Conservation (phyloP, 805 yeast genomes). For the Spathaspora arborariae region DNA sequence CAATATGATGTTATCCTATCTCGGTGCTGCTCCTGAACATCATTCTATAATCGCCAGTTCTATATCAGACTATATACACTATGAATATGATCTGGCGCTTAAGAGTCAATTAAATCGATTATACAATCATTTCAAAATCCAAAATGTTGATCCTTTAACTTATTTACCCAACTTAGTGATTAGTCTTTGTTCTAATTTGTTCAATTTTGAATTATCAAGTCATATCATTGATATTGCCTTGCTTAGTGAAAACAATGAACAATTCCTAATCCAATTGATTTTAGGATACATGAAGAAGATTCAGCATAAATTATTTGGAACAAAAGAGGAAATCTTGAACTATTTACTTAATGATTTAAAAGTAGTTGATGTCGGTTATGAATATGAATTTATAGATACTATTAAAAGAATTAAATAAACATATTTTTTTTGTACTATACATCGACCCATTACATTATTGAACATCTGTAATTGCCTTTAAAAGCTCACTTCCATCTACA, state of each 20-base stretch:
- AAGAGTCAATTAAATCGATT: slow-evolving; percentile 40
- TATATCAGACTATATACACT: slow-evolving; percentile 5
- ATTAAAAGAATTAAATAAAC: slow-evolving; percentile 23
- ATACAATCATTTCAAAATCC: slow-evolving; percentile 45
- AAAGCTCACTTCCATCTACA: slow-evolving; percentile 58
- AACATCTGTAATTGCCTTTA: slow-evolving; percentile 24
- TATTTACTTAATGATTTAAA: slow-evolving; percentile 20
- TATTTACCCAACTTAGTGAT: slow-evolving; percentile 41
- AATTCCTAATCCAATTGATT: slow-evolving; percentile 47
- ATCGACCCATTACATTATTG: no score
- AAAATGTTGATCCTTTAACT: slow-evolving; percentile 37
- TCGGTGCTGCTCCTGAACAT: slow-evolving; percentile 4
- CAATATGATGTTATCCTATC: slow-evolving; percentile 11
- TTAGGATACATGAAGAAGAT: slow-evolving; percentile 50
- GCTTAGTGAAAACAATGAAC: slow-evolving; percentile 64
- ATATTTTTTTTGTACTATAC: background rate
- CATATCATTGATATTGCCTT: slow-evolving; percentile 55
- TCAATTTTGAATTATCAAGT: slow-evolving; percentile 44
- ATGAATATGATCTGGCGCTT: slow-evolving; percentile 47
- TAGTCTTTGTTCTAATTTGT: slow-evolving; percentile 42
- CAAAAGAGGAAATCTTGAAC: slow-evolving; percentile 42
- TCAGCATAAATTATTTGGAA: slow-evolving; percentile 48
- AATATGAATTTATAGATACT: slow-evolving; percentile 43
- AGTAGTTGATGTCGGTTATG: slow-evolving; percentile 48
- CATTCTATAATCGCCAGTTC: slow-evolving; percentile 5